These are phyloP conservation scores for Phytophthora litchii DNA, from an alignment of 352 stramenopile species.

Conservation along the genomic window DNA sequence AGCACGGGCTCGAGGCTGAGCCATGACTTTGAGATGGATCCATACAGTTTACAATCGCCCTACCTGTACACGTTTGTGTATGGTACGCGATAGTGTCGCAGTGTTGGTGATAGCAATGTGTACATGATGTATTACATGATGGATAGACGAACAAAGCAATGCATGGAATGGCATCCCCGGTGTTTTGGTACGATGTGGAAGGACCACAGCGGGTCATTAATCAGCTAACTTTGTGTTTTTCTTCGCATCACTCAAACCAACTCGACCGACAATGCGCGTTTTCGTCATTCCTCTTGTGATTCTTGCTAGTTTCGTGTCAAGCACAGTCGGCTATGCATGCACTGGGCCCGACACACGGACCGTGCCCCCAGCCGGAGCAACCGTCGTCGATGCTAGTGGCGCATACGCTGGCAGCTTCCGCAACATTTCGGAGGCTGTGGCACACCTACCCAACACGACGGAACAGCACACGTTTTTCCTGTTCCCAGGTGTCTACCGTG, in stretches of 20 bases:
- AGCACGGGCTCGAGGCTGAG: neutral
- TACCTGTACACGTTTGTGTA: no score
- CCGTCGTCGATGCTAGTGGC: neutral
- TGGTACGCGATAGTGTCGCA: neutral
- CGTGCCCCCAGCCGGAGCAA: neutral
- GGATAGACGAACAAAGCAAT: neutral
- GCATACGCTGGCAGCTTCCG: neutral
- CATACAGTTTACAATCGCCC: neutral
- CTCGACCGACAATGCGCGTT: neutral
- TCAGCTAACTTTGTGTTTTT: slow-evolving; percentile 1
- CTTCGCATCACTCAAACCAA: neutral
- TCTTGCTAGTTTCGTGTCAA: neutral
- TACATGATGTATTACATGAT: neutral
- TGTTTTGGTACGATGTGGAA: neutral
- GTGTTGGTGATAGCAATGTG: no score
- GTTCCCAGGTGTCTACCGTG: neutral
- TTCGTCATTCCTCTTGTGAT: neutral
- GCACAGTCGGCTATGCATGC: neutral
- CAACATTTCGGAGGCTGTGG: neutral
- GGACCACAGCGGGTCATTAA: neutral
- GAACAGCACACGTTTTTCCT: neutral
- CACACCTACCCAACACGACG: neutral
- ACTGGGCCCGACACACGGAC: neutral
- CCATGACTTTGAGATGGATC: neutral
- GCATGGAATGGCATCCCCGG: neutral